Evolutionary conservation across 2,329 filamentous ascomycete species (phyloP), one percentile per base, ranked within the genome.

Genomic region (Aspergillus fumigatiaffinis): DNA sequence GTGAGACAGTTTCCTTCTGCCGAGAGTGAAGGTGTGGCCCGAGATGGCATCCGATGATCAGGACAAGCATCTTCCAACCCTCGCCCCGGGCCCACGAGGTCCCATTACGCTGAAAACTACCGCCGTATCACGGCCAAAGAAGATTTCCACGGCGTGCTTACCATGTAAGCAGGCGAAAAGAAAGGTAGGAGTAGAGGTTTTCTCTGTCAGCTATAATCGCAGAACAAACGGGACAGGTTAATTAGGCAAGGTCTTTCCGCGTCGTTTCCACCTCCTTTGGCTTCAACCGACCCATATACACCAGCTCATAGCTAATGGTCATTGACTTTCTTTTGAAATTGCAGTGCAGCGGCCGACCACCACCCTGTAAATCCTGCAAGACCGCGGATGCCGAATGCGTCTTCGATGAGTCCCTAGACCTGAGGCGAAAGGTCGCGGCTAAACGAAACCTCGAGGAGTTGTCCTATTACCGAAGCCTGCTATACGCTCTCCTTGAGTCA

Each of bases 101-200:
- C 41, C 55, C 56, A 46, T 64, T 57, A 52, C 62, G 59, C 28
- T 58, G 53, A 42, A 59, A 29, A 35, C 63, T 10, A 58, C 62
- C n/a, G 50, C 64, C n/a, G 48, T 72, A 46, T 60, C 58, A 47
- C 68, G 67, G 49, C 66, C 66, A 25, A 73, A 68, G 50, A 74
- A 74, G 61, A 74, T 68, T 50, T 74, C 72, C 3, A 73, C 67
- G 3, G 72, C 72, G 25, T 74, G 72, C 50, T 54, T 66, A 21
- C 64, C 69, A 49, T 74, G 72, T 55, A 74, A 73, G 49, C 62
- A 69, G 35, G 70, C 72, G 20, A 74, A 74, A 58, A 68, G 72
- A 61, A 74, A 74, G 64, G 72, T 71, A 66, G 54, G 46, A 23
- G 21, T 14, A 14, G 8, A 26, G 21, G 8, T 35, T 21, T 35